A percentile compares a stretch with the other conserved stretches of the same genome.
phyloP scores from a whole-genome alignment of 108 stramenopile species.

The Nitzschia sp. region DNA sequence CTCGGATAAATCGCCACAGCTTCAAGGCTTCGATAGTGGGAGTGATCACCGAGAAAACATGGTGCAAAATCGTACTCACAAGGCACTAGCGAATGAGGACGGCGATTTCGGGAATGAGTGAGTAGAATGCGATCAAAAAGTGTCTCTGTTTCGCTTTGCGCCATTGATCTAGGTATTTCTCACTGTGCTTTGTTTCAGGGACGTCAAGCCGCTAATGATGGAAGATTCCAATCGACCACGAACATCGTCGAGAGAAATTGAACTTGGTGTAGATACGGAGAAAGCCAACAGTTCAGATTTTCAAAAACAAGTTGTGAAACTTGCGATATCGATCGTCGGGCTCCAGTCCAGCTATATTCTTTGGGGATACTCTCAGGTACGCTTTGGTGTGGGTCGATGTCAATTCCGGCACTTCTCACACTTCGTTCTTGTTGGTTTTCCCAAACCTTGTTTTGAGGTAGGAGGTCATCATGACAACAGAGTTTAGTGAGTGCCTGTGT shows the following conservation, averaged over 20 bases:
- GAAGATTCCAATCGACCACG: background rate
- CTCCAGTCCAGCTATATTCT: conserved; percentile 87
- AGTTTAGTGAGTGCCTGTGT: too few species aligned
- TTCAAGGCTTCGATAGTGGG: background rate
- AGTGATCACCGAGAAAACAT: background rate
- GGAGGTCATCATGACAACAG: conserved; percentile 95
- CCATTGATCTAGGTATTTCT: too few species aligned
- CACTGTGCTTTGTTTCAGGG: background rate
- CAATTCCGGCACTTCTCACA: too few species aligned
- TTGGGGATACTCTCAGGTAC: conserved; percentile 99
- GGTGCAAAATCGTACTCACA: too few species aligned
- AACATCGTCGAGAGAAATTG: conserved; percentile 19
- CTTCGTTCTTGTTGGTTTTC: too few species aligned
- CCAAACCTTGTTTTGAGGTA: too few species aligned
- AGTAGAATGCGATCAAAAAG: too few species aligned
- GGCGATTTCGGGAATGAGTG: too few species aligned
- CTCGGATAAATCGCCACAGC: background rate
- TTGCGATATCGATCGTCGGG: conserved; percentile 74
- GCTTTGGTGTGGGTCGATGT: too few species aligned
- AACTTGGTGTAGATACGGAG: conserved; percentile 14
- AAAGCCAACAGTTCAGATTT: conserved; percentile 50
- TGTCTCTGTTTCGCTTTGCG: too few species aligned
- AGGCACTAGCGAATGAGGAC: too few species aligned
- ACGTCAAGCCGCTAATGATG: background rate
- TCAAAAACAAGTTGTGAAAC: conserved; percentile 50